Conservation (phyloP, 441 rosid species). For the Pelargonium myrrhifolium region DNA sequence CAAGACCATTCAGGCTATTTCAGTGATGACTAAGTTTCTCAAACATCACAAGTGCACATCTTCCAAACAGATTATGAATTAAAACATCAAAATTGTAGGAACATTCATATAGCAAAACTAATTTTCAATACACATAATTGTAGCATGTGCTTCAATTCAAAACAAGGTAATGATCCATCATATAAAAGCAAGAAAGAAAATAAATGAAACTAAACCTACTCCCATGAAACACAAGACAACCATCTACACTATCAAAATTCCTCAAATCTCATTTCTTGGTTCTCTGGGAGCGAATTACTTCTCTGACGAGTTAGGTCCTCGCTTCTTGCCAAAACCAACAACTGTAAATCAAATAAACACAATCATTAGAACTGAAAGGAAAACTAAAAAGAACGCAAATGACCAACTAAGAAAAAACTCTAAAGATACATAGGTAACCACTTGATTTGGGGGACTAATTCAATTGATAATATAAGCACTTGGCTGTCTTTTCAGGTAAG, state of each 20-base stretch:
- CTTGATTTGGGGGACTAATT: too few relatives aligned
- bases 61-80: too few relatives aligned
- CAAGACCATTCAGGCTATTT: too few relatives aligned
- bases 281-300: slow-evolving; percentile 15
- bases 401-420: not conserved
- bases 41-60: too few relatives aligned
- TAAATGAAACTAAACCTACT: not conserved
- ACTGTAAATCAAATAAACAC: slow-evolving; percentile 13
- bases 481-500: not conserved
- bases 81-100: too few relatives aligned
- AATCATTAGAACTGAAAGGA: not conserved
- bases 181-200: not conserved
- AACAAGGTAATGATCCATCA: not conserved
- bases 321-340: slow-evolving; percentile 34
- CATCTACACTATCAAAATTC: not conserved
- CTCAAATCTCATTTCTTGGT: not conserved
- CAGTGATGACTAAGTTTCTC: too few relatives aligned
- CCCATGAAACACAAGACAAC: not conserved
- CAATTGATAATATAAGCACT: not conserved
- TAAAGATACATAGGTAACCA: too few relatives aligned
- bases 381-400: not conserved
- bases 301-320: slow-evolving; percentile 33
- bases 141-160: not conserved
- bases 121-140: not conserved
- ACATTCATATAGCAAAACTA: too few relatives aligned